Evolutionary conservation across 2,329 filamentous ascomycete species (phyloP).

Genomic region (Drechslerella dactyloides): DNA sequence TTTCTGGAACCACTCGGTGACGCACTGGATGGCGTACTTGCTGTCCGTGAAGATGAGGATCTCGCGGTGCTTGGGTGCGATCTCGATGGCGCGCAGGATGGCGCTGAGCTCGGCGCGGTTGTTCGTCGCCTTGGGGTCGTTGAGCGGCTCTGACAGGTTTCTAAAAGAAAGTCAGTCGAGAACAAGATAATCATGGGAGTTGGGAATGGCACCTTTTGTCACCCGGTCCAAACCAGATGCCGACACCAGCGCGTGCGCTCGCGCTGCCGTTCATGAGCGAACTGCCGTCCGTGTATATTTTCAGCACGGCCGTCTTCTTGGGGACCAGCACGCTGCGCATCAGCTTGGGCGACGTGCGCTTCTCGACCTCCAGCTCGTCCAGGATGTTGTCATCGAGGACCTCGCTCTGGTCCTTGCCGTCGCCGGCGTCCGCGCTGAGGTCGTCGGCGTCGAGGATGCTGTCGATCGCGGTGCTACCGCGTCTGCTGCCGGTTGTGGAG

Average conservation of each 20-base stretch:
- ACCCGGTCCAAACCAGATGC: constrained; percentile 68
- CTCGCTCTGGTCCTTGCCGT: constrained; percentile 48
- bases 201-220: constrained; percentile 63
- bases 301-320: constrained; percentile 56
- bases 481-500: constrained; percentile 36
- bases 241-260: constrained; percentile 67
- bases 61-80: constrained; percentile 70
- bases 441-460: constrained; percentile 48
- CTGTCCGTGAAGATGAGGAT: constrained; percentile 87
- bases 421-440: constrained; percentile 40
- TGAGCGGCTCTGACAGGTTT: constrained; percentile 76
- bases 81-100: constrained; percentile 80
- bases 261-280: constrained; percentile 66
- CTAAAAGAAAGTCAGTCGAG: constrained; percentile 55
- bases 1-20: constrained; percentile 78
- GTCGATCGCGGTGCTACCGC: constrained; percentile 48
- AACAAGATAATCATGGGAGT: constrained; percentile 10
- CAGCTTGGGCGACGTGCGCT: constrained; percentile 48
- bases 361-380: constrained; percentile 43
- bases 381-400: constrained; percentile 47
- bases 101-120: constrained; percentile 94
- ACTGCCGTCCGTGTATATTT: constrained; percentile 70
- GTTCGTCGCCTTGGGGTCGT: constrained; percentile 81
- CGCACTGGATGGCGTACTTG: constrained; percentile 86
- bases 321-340: constrained; percentile 51